Evolutionary conservation across 805 yeast genomes (phyloP), one percentile per base, ranked within the genome.

Genomic region (Blastobotrys terrestris): DNA sequence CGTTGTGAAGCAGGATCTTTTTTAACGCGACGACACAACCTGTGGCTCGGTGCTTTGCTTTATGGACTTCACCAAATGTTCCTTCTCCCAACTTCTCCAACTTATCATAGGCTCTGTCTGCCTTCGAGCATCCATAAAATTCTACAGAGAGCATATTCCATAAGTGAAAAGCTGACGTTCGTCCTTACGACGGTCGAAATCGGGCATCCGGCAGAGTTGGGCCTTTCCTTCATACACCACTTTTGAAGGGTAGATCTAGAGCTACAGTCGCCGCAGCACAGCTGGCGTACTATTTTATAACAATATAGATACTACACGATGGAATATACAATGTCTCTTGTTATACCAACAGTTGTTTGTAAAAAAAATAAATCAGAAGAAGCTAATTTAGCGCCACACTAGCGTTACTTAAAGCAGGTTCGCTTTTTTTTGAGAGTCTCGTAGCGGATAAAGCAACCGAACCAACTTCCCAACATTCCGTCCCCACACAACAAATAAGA

Each of bases 61-160:
- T 87, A 62, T 84, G 84, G 2, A 92, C 99, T 50, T 89, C 88
- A 22, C 95, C 95, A 68, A 87, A 87, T 0, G 95, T 85, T n/a
- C 95, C 95, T 60, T 85, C 86, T 0, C 95, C 95, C 13, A 87
- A 72, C 62, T 71, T 70, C 3, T 66, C 70, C 39, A 63, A 59
- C 35, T 67, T 51, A n/a, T 57, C 56, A 54, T 74, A 73, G 31
- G 60, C 66, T 15, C 59, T 55, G 35, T 56, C 57, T 39, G 70
- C 59, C 42, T 59, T 52, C 40, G 73, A 63, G 58, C 74, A 71
- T 2, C 75, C 74, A 35, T 56, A 51, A 44, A 58, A 64, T 16
- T 41, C 44, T 20, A 15, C 20, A 13, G 16, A 13, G 20, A 15
- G 35, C 35, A 26, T 26, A 11, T 26, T 26, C 35, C 11, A 6